phyloP scores from a whole-genome alignment of 2,329 filamentous ascomycete species.

The Dactylellina cionopaga region DNA sequence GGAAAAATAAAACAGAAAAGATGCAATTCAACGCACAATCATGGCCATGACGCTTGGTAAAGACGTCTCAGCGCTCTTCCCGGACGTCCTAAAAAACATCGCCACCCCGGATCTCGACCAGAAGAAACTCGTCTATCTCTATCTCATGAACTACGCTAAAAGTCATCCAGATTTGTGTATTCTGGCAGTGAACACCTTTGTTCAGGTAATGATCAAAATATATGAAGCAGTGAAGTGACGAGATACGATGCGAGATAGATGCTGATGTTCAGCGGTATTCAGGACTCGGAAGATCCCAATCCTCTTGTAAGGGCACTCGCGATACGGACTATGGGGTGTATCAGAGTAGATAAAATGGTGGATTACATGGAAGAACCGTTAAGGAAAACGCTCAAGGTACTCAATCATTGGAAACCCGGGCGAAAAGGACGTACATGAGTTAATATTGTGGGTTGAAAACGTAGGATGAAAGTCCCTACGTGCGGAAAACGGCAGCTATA shows the following conservation, averaged over 20 bases:
- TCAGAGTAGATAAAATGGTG: conserved; percentile 98
- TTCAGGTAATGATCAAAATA: conserved; percentile 67
- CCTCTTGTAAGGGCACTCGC: conserved; percentile 92
- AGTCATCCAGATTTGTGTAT: conserved; percentile 98
- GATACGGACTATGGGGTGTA: conserved; percentile 98
- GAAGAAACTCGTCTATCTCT: conserved; percentile 99
- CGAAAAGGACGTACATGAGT: neutral
- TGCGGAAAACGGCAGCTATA: conserved; percentile 96
- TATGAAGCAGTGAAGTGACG: neutral
- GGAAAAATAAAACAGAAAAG: conserved; percentile 71
- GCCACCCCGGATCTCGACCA: conserved; percentile 93
- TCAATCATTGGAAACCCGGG: no score
- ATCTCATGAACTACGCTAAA: conserved; percentile 99
- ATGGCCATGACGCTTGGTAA: conserved; percentile 99
- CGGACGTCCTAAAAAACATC: conserved; percentile 98
- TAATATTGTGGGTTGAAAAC: neutral
- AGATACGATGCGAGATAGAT: neutral
- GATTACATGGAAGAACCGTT: conserved; percentile 99
- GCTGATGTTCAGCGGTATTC: conserved; percentile 4
- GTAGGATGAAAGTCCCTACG: conserved; percentile 94
- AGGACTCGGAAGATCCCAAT: conserved; percentile 96
- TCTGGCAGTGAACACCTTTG: conserved; percentile 97
- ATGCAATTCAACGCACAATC: conserved; percentile 99
- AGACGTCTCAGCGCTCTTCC: conserved; percentile 95
- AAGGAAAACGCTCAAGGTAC: conserved; percentile 79